Evolutionary conservation across 331 rosid genomes (phyloP).

Genomic region (Acacia pycnantha): DNA sequence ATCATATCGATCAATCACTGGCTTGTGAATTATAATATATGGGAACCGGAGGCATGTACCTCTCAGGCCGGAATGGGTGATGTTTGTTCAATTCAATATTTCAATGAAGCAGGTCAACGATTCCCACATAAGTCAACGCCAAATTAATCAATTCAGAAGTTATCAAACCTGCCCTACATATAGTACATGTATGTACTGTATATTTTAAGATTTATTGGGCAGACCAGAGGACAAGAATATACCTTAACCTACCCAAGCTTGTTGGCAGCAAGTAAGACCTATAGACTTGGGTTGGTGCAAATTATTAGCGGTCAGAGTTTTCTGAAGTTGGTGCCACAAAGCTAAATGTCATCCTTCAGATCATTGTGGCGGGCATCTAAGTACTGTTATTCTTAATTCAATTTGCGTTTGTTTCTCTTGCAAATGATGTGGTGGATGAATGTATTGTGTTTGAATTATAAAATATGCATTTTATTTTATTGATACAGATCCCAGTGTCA

Average conservation of each 20-base stretch:
- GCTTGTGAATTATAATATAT: not conserved
- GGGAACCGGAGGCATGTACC: constrained; percentile 1
- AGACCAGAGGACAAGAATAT: not conserved
- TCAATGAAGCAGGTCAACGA: constrained; percentile 31
- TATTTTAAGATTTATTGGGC: not conserved
- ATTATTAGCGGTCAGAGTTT: not conserved
- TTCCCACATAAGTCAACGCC: constrained; percentile 11
- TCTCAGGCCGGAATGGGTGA: constrained; percentile 30
- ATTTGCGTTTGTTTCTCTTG: too few species aligned
- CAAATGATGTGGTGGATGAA: too few species aligned
- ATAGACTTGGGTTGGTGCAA: not conserved
- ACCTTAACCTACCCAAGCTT: not conserved
- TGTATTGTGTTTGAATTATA: too few species aligned
- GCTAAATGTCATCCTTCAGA: too few species aligned
- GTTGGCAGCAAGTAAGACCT: not conserved
- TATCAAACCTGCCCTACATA: not conserved
- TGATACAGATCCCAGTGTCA: too few species aligned
- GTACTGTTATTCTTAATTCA: too few species aligned
- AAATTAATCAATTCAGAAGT: not conserved
- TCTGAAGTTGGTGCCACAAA: not conserved
- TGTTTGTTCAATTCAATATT: constrained; percentile 29
- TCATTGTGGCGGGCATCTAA: too few species aligned
- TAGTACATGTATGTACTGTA: too few species aligned
- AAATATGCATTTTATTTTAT: too few species aligned
- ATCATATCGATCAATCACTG: not conserved